Conservation (phyloP, 495 filamentous ascomycete genomes). For the Lentithecium fluviatile region DNA sequence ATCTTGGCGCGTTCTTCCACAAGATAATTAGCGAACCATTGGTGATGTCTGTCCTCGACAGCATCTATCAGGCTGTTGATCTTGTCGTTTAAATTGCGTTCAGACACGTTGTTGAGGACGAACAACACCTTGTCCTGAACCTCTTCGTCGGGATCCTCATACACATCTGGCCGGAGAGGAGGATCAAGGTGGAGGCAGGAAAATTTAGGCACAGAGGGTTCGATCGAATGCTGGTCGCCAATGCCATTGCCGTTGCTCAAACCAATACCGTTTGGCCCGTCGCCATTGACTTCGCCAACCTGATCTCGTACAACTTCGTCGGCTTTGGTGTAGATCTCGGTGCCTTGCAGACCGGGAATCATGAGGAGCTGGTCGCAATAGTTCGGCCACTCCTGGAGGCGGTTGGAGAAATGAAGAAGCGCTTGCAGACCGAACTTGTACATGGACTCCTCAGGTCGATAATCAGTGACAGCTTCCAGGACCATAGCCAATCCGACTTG, state of each 20-base stretch:
- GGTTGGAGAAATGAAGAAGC: conserved; percentile 76
- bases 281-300: conserved; percentile 41
- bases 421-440: conserved; percentile 99
- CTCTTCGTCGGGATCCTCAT: conserved; percentile 79
- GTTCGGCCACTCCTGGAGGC: conserved; percentile 87
- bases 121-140: conserved; percentile 92
- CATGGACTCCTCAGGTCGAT: conserved; percentile 78
- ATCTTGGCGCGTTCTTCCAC: conserved; percentile 95
- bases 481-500: conserved; percentile 95
- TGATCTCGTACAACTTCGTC: conserved; percentile 73
- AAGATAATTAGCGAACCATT: conserved; percentile 96
- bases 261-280: conserved; percentile 49
- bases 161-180: conserved; percentile 55
- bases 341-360: conserved; percentile 76
- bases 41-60: conserved; percentile 74
- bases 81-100: conserved; percentile 80
- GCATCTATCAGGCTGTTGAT: conserved; percentile 74
- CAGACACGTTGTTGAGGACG: conserved; percentile 92
- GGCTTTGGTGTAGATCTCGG: conserved; percentile 77
- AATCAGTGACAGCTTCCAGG: conserved; percentile 84
- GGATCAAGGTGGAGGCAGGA: conserved; percentile 72
- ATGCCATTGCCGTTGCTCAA: conserved; percentile 68
- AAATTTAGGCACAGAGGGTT: conserved; percentile 59
- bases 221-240: conserved; percentile 52
- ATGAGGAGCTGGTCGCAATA: conserved; percentile 81